These are phyloP conservation scores for Blastobotrys ciferrii DNA, from an alignment of 1,139 yeast genomes.

Conservation along the genomic window DNA sequence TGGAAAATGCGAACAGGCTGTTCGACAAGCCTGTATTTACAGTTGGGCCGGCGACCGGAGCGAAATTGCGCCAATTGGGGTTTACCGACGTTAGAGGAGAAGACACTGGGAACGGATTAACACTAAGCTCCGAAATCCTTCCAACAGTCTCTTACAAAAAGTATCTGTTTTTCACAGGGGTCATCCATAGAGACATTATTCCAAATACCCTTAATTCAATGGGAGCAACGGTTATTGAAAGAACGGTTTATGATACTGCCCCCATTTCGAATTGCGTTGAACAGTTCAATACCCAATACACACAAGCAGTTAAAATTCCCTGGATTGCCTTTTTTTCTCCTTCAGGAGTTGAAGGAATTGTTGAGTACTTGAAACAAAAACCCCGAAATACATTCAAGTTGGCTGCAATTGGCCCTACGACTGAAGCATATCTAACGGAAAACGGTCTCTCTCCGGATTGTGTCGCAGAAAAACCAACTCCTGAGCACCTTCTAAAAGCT, in stretches of 20 bases:
- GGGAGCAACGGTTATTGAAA: slow-evolving; percentile 56
- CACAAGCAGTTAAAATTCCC: slow-evolving; percentile 9
- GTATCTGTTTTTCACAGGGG: slow-evolving; percentile 83
- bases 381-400: slow-evolving; percentile 41
- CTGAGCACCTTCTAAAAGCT: slow-evolving; percentile 50
- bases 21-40: slow-evolving; percentile 64
- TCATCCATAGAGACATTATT: slow-evolving; percentile 74
- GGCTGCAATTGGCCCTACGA: slow-evolving; percentile 94
- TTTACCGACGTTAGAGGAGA: slow-evolving; percentile 70
- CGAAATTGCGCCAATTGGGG: slow-evolving; percentile 59
- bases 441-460: slow-evolving; percentile 58
- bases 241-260: slow-evolving; percentile 67
- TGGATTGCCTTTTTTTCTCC: slow-evolving; percentile 81
- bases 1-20: slow-evolving; percentile 13
- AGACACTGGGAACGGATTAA: slow-evolving; percentile 77
- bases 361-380: slow-evolving; percentile 36
- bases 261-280: slow-evolving; percentile 47
- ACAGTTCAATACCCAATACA: slow-evolving; percentile 24
- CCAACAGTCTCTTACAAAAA: slow-evolving; percentile 24
- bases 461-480: slow-evolving; percentile 73
- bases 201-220: slow-evolving; percentile 54
- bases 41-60: slow-evolving; percentile 87
- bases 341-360: slow-evolving; percentile 71
- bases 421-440: slow-evolving; percentile 58
- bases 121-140: slow-evolving; percentile 57